Conservation (phyloP, 169 alveolate species). For the Toxoplasma gondii region DNA sequence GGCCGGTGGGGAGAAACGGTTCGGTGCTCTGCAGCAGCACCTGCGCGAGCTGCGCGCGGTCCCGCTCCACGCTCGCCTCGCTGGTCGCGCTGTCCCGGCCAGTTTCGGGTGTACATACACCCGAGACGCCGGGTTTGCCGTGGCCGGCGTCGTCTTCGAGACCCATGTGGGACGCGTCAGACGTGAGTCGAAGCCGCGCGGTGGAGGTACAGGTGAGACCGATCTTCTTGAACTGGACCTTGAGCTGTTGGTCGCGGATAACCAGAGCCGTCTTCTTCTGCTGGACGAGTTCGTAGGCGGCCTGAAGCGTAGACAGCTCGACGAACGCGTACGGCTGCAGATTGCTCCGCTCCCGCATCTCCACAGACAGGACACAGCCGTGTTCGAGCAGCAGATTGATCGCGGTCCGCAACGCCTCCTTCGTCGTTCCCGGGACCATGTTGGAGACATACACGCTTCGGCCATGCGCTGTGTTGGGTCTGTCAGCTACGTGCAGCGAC, state of each 20-base stretch:
- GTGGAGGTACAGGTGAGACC: slow-evolving; percentile 55
- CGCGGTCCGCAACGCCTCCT: slow-evolving; percentile 57
- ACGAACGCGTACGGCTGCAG: slow-evolving; percentile 63
- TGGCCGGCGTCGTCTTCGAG: neutral
- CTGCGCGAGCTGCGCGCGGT: neutral
- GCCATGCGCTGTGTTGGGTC: slow-evolving; percentile 64
- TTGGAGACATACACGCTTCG: slow-evolving; percentile 64
- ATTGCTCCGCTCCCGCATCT: slow-evolving; percentile 62
- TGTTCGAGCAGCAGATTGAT: slow-evolving; percentile 57
- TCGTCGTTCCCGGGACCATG: slow-evolving; percentile 63
- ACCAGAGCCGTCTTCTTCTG: slow-evolving; percentile 61
- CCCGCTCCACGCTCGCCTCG: neutral
- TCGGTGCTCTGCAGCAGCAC: slow-evolving; percentile 16
- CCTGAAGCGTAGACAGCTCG: slow-evolving; percentile 63
- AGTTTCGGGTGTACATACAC: too few relatives aligned
- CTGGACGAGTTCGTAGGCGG: slow-evolving; percentile 66
- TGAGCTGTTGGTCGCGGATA: slow-evolving; percentile 62
- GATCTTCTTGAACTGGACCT: slow-evolving; percentile 62
- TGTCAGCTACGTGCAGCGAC: slow-evolving; percentile 7
- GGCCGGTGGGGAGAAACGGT: slow-evolving; percentile 58
- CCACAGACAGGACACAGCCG: slow-evolving; percentile 58
- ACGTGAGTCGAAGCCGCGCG: neutral
- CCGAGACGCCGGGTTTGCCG: neutral
- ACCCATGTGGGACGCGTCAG: neutral
- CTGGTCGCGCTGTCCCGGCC: neutral